phyloP scores from a whole-genome alignment of 768 basidiomycete species.

The Psilocybe cyanescens region DNA sequence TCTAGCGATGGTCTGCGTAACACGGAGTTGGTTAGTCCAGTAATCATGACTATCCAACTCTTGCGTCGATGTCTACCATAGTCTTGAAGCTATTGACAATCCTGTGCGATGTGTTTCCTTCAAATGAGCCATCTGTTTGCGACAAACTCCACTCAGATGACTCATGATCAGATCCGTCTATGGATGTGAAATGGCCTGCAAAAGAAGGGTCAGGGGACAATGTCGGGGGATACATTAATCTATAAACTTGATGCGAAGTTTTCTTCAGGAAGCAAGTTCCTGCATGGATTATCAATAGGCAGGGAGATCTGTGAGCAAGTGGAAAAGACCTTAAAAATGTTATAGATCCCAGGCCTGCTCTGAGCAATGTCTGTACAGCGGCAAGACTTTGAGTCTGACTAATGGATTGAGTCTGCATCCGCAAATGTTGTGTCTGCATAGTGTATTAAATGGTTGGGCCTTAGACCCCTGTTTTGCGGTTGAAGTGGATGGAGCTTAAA shows the following conservation, averaged over 20 bases:
- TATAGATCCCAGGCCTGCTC: conserved; percentile 76
- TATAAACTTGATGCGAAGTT: conserved; percentile 70
- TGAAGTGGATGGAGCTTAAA: too few relatives aligned
- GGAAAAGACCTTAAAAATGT: conserved; percentile 66
- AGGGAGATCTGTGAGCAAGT: conserved; percentile 13
- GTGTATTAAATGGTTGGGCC: neutral
- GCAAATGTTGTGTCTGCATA: conserved; percentile 39
- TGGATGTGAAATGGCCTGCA: conserved; percentile 59
- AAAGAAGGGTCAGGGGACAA: neutral
- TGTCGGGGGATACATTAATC: neutral
- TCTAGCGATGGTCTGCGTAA: conserved; percentile 58
- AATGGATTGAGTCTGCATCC: conserved; percentile 46
- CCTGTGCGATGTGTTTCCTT: conserved; percentile 33
- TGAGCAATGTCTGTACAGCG: conserved; percentile 72
- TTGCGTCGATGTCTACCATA: conserved; percentile 42
- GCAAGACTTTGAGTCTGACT: conserved; percentile 65
- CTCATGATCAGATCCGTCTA: conserved; percentile 38
- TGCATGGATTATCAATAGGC: conserved; percentile 25
- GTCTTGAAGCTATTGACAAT: conserved; percentile 71
- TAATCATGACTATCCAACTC: neutral
- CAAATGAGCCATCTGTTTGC: conserved; percentile 31
- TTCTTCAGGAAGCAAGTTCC: conserved; percentile 78
- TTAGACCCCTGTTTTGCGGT: neutral
- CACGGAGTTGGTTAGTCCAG: neutral
- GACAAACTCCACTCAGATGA: conserved; percentile 40